Evolutionary conservation across 768 basidiomycete genomes (phyloP).

Genomic region (Tulasnella sp.): DNA sequence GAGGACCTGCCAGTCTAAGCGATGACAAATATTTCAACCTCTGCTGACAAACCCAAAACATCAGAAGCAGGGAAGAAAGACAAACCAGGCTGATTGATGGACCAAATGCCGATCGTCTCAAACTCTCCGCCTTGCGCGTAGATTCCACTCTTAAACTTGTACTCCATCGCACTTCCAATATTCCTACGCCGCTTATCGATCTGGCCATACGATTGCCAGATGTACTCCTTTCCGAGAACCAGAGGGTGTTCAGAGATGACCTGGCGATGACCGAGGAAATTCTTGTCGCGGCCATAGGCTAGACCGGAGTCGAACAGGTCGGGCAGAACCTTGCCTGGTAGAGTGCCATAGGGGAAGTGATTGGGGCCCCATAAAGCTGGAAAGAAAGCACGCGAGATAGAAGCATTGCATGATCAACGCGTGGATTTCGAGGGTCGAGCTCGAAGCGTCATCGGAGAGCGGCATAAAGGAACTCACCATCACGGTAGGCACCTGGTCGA

Average conservation of each 20-base stretch:
- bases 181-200: conserved; percentile 59
- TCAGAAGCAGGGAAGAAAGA: too few species aligned
- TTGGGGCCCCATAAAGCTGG: neutral
- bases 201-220: conserved; percentile 67
- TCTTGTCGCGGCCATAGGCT: conserved; percentile 36
- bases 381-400: neutral
- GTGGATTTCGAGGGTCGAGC: too few species aligned
- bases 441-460: neutral
- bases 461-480: neutral
- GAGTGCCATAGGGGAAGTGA: neutral
- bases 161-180: conserved; percentile 63
- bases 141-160: conserved; percentile 47
- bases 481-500: neutral
- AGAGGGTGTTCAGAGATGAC: conserved; percentile 51
- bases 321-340: conserved; percentile 22
- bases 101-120: conserved; percentile 76
- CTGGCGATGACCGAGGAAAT: conserved; percentile 58
- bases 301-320: conserved; percentile 62
- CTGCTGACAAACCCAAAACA: too few species aligned
- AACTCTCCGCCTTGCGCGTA: conserved; percentile 44
- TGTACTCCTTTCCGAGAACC: conserved; percentile 54
- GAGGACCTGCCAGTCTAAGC: conserved; percentile 84
- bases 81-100: conserved; percentile 66
- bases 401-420: neutral
- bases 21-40: too few species aligned